Evolutionary conservation across 768 basidiomycete species (phyloP).

Genomic region (Sporobolomyces phaffii): DNA sequence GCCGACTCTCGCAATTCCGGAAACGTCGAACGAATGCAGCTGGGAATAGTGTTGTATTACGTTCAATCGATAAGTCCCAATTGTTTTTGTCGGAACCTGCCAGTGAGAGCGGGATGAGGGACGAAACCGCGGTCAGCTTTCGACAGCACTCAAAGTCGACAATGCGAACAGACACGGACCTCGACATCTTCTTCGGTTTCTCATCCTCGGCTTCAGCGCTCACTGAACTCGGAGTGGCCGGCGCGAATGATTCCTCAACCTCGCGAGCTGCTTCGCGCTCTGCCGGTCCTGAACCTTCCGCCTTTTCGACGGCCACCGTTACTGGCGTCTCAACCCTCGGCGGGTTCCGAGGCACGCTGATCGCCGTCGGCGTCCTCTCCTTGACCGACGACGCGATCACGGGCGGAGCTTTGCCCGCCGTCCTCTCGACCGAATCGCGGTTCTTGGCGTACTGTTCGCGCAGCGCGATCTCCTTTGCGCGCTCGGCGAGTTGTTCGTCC

Average conservation of each 20-base stretch:
- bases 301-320: no score
- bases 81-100: slow-evolving; percentile 31
- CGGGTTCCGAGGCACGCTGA: not conserved
- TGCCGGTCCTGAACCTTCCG: no score
- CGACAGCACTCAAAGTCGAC: not conserved
- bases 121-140: not conserved
- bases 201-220: not conserved
- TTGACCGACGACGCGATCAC: not conserved
- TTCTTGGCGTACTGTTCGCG: slow-evolving; percentile 13
- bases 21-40: no score
- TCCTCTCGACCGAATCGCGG: slow-evolving; percentile 1
- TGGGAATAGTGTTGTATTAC: no score
- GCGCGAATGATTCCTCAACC: not conserved
- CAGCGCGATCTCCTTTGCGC: slow-evolving; percentile 8
- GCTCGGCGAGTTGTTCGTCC: slow-evolving; percentile 16
- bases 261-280: no score
- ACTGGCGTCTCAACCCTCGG: not conserved
- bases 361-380: not conserved
- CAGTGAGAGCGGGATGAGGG: no score
- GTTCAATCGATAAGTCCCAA: slow-evolving; percentile 21
- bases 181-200: slow-evolving; percentile 16
- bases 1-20: no score
- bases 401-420: slow-evolving; percentile 22
- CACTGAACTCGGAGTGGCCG: not conserved
- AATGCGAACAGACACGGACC: not conserved